Evolutionary conservation across 2,329 filamentous ascomycete genomes (phyloP), one percentile per base, ranked within the genome.

Genomic region (Sarocladium oryzae): DNA sequence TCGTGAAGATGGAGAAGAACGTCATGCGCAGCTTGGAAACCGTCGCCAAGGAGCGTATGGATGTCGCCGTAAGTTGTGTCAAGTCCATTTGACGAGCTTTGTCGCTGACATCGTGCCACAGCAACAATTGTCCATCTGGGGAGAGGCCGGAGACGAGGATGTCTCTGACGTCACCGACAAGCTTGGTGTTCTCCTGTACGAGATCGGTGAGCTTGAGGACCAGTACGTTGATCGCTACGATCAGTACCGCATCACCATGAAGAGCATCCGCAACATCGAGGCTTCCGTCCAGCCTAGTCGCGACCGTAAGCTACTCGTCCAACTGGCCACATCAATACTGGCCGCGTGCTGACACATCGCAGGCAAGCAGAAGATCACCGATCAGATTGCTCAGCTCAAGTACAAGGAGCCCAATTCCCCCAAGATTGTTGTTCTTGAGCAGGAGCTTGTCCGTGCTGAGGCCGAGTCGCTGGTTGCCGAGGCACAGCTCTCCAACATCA

Each of bases 1-100:
- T 99, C 50, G 93, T 99, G 57, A 99, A 99, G 82, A 99, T 99
- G 93, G 93, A 99, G 76, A 99, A 99, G 84, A 97, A 99, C 67
- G 89, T 96, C 52, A 99, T 99, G 93, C 89, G 93, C 70, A 96
- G 90, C 68, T 85, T 97, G 79, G 93, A 99, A 69, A 79, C 89
- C 48, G 93, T 97, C 51, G 90, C 90, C 41, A 86, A 90, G 64
- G 93, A 99, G 78, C 85, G 93, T 62, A 97, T 97, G 90, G 93
- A 97, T 64, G 92, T 96, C 59, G 93, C 93, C 65, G 90, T 96
- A 87, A 65, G 89, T 79, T 20, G 35, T 4, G 18, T n/a, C 13
- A 13, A 16, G 23, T 15, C 9, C 15, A 11, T 18, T 4, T 49
- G 13, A 10, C 16, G 6, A 7, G 23, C 18, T 13, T 21, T 15